Evolutionary conservation across 192 early-diverging fungal genomes (phyloP).

Genomic region (Backusella sp.): DNA sequence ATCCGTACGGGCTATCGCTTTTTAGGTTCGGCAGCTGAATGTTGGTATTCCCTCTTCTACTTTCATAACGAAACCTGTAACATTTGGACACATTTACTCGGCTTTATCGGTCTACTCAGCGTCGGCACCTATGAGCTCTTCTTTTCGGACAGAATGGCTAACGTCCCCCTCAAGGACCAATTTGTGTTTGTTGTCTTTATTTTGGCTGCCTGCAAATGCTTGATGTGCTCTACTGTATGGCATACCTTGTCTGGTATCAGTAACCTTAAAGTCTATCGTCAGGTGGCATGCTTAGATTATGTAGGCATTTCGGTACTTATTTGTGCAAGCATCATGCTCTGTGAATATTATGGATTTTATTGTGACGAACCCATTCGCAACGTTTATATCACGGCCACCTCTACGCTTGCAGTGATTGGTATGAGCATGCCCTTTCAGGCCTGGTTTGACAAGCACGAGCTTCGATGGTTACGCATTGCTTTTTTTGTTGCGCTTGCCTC

Average conservation of each 20-base stretch:
- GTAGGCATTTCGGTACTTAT: conserved; percentile 63
- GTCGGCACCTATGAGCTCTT: conserved; percentile 54
- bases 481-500: conserved; percentile 54
- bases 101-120: conserved; percentile 56
- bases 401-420: conserved; percentile 47
- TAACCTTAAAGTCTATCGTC: conserved; percentile 44
- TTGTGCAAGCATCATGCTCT: conserved; percentile 53
- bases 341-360: conserved; percentile 63
- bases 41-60: conserved; percentile 60
- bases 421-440: conserved; percentile 47
- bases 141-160: conserved; percentile 19
- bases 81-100: conserved; percentile 66
- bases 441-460: conserved; percentile 49
- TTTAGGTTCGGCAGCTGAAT: conserved; percentile 48
- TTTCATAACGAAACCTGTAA: conserved; percentile 71
- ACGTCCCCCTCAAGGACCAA: conserved; percentile 38
- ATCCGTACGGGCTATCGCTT: conserved; percentile 54
- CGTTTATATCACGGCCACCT: conserved; percentile 50
- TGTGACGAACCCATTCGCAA: conserved; percentile 43
- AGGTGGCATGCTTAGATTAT: conserved; percentile 58
- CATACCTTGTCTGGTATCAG: conserved; percentile 57
- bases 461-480: conserved; percentile 46
- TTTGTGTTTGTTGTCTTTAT: conserved; percentile 59
- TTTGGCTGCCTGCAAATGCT: conserved; percentile 56
- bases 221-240: conserved; percentile 61